Base-by-base conservation (phyloP, 2,329 filamentous ascomycete species). In the Colletotrichum sp. region DNA sequence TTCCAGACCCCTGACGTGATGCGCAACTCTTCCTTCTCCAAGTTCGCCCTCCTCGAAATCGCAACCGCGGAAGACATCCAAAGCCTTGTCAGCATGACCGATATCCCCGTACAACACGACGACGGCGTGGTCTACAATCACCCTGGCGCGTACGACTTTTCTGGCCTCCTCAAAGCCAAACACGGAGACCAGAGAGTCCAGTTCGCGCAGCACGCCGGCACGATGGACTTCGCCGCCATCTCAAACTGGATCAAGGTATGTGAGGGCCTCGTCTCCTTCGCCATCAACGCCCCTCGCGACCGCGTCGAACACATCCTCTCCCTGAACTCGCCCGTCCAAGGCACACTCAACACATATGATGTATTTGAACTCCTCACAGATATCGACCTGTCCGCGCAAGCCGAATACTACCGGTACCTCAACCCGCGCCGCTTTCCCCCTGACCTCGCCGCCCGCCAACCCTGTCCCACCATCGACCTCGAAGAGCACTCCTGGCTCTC, bases 161-260 rank as follows among this genome's bases (percentile, higher is more conserved):
- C 72, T 6, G 15, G 26, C 7, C 55, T 77, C n/a, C 6, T 21
- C 21, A 12, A 28, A 66, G 3, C 13, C 36, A 13, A 15, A 67
- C 7, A 13, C 43, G 3, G 13, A 8, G 13, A 43, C 18, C 12
- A 24, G 24, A 34, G 16, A 10, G 26, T 75, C 15, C n/a, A 28
- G 13, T 72, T 77, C 6, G 10, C 63, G 4, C 72, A 77, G 30
- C 72, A 77, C 28, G 67, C 39, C 6, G 72, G 67, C 13, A 77
- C 75, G 12, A 21, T 77, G 59, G 30, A 75, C 15, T 52, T 64
- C 8, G 10, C 6, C 12, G 61, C 67, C 0, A 66, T 75, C 57
- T 52, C 15, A 3, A 67, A 72, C 13, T 77, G 75, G 72, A 60
- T 66, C 18, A 39, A 64, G 32, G 64, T 75, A 21, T 77, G 75